These are phyloP conservation scores for Aureobasidium mangrovei DNA, from an alignment of 2,329 filamentous ascomycete species.

Conservation along the genomic window DNA sequence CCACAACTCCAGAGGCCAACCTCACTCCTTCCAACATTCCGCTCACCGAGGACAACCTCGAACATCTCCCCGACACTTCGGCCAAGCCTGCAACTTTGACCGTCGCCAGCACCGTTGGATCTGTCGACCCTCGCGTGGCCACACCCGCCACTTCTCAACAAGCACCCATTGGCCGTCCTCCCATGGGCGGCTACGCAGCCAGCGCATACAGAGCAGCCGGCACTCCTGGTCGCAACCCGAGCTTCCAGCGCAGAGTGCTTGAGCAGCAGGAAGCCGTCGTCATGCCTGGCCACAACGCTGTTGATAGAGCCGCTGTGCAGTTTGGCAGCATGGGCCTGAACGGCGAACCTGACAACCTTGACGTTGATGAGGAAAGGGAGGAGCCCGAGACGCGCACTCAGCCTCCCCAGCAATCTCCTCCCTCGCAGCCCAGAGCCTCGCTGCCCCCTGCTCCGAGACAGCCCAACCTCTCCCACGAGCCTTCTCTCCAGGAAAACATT, in stretches of 20 bases:
- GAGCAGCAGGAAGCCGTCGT: constrained; percentile 97
- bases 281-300: constrained; percentile 93
- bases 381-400: constrained; percentile 91
- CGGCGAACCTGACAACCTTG: constrained; percentile 57
- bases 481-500: constrained; percentile 31
- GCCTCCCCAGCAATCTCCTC: constrained; percentile 85
- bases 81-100: constrained; percentile 70
- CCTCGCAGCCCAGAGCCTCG: constrained; percentile 74
- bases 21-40: constrained; percentile 68
- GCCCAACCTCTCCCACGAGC: constrained; percentile 32
- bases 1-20: constrained; percentile 25
- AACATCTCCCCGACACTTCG: constrained; percentile 78
- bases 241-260: constrained; percentile 75
- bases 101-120: constrained; percentile 82
- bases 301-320: constrained; percentile 86
- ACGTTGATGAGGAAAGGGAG: constrained; percentile 90
- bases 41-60: constrained; percentile 84
- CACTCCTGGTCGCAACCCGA: constrained; percentile 56
- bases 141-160: constrained; percentile 53
- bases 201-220: constrained; percentile 71
- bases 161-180: constrained; percentile 52
- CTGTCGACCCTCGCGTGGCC: constrained; percentile 63
- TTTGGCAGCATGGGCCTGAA: constrained; percentile 93
- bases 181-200: constrained; percentile 66
- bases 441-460: constrained; percentile 62